phyloP scores from a whole-genome alignment of 1,139 yeast species.

The Suhomyces terraborum region DNA sequence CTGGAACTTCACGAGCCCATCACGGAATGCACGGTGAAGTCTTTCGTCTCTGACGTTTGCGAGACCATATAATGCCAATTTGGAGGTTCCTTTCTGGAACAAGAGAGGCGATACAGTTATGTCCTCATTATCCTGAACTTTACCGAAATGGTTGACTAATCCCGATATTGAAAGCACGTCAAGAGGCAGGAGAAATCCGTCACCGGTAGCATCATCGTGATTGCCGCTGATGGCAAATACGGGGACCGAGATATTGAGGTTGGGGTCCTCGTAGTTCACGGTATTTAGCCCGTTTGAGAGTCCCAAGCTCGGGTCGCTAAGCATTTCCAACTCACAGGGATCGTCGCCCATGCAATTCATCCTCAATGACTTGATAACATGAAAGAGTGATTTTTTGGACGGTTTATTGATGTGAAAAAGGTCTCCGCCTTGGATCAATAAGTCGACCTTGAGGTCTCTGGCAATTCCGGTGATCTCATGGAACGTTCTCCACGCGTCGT shows the following conservation, averaged over 20 bases:
- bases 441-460: slow-evolving; percentile 73
- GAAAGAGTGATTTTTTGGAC: slow-evolving; percentile 79
- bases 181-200: slow-evolving; percentile 80
- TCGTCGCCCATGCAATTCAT: slow-evolving; percentile 78
- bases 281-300: slow-evolving; percentile 62
- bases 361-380: slow-evolving; percentile 75
- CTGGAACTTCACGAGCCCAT: slow-evolving; percentile 75
- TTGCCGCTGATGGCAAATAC: slow-evolving; percentile 93
- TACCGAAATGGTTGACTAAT: slow-evolving; percentile 85
- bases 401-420: slow-evolving; percentile 90
- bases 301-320: slow-evolving; percentile 73
- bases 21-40: slow-evolving; percentile 76
- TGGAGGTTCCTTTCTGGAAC: slow-evolving; percentile 78
- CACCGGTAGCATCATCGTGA: slow-evolving; percentile 97
- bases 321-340: slow-evolving; percentile 82
- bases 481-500: slow-evolving; percentile 87
- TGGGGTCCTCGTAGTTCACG: slow-evolving; percentile 88
- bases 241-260: slow-evolving; percentile 87
- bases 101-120: slow-evolving; percentile 78
- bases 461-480: slow-evolving; percentile 81
- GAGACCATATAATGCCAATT: slow-evolving; percentile 84
- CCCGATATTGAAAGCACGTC: slow-evolving; percentile 85
- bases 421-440: slow-evolving; percentile 92
- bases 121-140: slow-evolving; percentile 72
- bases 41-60: slow-evolving; percentile 90